Conservation (phyloP, 2,329 filamentous ascomycete genomes). For the Epichloe gansuensis region DNA sequence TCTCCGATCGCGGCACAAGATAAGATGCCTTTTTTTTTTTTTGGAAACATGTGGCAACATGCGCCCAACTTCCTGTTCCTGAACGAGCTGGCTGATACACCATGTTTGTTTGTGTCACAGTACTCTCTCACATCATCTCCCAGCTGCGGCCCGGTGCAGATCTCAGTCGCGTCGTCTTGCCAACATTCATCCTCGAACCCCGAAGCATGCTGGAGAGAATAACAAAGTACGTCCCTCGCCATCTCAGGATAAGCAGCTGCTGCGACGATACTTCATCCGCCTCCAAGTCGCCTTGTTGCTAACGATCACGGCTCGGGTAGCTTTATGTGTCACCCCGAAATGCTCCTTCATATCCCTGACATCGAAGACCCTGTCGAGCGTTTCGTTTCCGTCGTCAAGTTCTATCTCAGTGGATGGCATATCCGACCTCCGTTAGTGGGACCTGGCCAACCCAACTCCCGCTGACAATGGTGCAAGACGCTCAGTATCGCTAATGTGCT, state of each 20-base stretch:
- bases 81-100: not conserved
- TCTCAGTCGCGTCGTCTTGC: constrained; percentile 82
- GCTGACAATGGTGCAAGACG: no score
- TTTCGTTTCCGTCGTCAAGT: constrained; percentile 93
- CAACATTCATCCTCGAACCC: constrained; percentile 95
- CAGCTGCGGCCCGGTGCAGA: constrained; percentile 93
- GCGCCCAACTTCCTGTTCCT: not conserved
- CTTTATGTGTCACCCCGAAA: constrained; percentile 99
- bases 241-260: not conserved
- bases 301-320: constrained; percentile 31
- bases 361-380: constrained; percentile 82
- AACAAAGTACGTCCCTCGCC: constrained; percentile 60
- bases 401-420: constrained; percentile 97
- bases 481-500: not conserved
- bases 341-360: constrained; percentile 72
- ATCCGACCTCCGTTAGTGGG: constrained; percentile 80
- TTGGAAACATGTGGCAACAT: not conserved
- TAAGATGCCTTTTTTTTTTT: not conserved
- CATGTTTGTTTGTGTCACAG: constrained; percentile 29
- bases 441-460: not conserved
- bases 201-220: constrained; percentile 97
- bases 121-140: constrained; percentile 93
- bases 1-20: not conserved
- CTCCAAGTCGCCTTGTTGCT: not conserved
- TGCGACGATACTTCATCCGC: not conserved